Conservation (phyloP, 768 basidiomycete species). For the Mycena olivaceomarginata region DNA sequence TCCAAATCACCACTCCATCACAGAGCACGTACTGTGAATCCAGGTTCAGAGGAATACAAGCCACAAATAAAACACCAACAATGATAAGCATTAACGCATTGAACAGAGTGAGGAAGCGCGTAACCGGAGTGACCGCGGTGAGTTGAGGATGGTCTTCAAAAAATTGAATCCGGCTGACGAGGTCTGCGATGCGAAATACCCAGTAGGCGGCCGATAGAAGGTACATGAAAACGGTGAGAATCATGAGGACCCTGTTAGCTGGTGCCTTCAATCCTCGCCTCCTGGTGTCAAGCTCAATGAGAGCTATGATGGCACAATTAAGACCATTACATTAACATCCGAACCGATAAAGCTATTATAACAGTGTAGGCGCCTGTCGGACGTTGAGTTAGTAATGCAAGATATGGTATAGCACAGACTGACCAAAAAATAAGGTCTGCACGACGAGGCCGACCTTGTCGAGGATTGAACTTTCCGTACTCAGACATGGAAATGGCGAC, state of each 20-base stretch:
- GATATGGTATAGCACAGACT: not conserved
- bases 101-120: not conserved
- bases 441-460: not conserved
- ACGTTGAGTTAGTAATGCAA: not conserved
- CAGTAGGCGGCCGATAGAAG: constrained; percentile 11
- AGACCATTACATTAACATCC: constrained; percentile 1
- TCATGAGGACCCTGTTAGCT: not conserved
- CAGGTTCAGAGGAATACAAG: not conserved
- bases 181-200: not conserved
- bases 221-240: constrained; percentile 13
- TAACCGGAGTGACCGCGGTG: not conserved
- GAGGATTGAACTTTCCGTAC: too few species aligned
- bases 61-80: not conserved
- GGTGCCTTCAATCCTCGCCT: not conserved
- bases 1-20: constrained; percentile 10
- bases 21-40: not conserved
- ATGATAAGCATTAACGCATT: not conserved
- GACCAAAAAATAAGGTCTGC: constrained; percentile 12
- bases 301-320: not conserved
- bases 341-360: constrained; percentile 10
- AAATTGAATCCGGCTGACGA: not conserved
- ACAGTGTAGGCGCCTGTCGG: constrained; percentile 11
- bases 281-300: not conserved
- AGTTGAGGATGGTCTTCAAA: not conserved
- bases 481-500: not conserved